Base-by-base conservation (phyloP, 768 basidiomycete species). In the Austroboletus eburneus region DNA sequence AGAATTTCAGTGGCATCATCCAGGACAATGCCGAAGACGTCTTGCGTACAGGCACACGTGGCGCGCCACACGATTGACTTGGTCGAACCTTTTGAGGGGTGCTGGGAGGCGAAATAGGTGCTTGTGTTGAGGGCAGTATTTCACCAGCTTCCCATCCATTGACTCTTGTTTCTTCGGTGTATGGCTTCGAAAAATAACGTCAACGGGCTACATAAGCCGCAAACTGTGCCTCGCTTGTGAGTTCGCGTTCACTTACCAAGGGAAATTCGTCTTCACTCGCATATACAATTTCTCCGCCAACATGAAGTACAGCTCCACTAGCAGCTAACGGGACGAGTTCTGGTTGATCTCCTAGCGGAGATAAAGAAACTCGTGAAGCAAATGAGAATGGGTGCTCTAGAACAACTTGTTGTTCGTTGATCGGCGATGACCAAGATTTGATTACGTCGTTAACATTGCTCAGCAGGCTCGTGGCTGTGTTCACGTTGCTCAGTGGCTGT, bases 51-150 rank as follows among this genome's bases (percentile, higher is more conserved):
- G 57, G 53, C 21, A 18, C n/a, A 1, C 30, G 44, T 29, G 45
- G 43, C 12, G 37, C 33, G 10, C 40, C 42, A 24, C 40, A 34
- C 21, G 35, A 36, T 22, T 55, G 63, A 38, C 50, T 53, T 13
- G 48, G 35, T 42, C 61, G 59, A 25, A 45, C 36, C 29, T 65
- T 65, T 16, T 58, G 66, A 10, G 63, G 63, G 5, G 63, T 48
- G 27, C 43, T 45, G 8, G 66, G 63, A 39, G 50, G 57, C 1
- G 51, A 47, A 18, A 61, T 42, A 2, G 22, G 46, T 21, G 48
- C 44, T 27, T 49, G 61, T 0, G 63, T 64, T 36, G 43, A 52
- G 4, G 52, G 56, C 16, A 37, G 44, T 38, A 21, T 34, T 20
- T 24, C 33, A 20, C 16, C 30, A 35, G 34, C 29, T 4, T 43